Percentiles rank a stretch among this genome's conserved stretches.
Evolutionary conservation across 2,329 filamentous ascomycete genomes (phyloP).

Genomic region (Hymenoscyphus repandus): DNA sequence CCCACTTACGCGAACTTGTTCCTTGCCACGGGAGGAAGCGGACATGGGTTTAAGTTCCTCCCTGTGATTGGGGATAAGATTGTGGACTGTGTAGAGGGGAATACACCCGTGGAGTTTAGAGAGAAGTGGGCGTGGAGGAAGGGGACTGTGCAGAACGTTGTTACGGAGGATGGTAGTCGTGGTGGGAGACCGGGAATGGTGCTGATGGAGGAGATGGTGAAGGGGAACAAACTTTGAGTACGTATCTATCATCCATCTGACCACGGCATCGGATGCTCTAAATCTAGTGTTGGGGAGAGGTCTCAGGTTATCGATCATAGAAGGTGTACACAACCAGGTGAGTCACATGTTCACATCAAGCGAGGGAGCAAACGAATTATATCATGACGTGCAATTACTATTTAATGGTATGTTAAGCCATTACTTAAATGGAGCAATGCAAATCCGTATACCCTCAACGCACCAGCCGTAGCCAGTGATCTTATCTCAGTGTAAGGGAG

Average conservation of each 20-base stretch:
- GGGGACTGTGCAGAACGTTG: slow-evolving; percentile 24
- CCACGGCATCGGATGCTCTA: neutral
- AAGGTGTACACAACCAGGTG: neutral
- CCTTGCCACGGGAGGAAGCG: slow-evolving; percentile 43
- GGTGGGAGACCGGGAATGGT: slow-evolving; percentile 26
- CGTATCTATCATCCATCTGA: neutral
- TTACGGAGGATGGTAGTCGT: slow-evolving; percentile 29
- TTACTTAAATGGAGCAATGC: slow-evolving; percentile 1
- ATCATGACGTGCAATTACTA: slow-evolving; percentile 12
- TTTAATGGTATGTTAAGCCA: slow-evolving; percentile 1
- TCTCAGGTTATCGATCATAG: neutral
- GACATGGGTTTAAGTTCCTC: slow-evolving; percentile 47
- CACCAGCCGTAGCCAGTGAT: neutral
- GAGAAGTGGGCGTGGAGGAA: slow-evolving; percentile 50
- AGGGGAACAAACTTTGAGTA: slow-evolving; percentile 13
- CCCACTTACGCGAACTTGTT: slow-evolving; percentile 43
- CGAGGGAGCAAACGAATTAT: slow-evolving; percentile 1
- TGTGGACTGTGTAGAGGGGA: slow-evolving; percentile 36
- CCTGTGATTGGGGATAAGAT: slow-evolving; percentile 42
- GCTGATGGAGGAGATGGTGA: slow-evolving; percentile 22
- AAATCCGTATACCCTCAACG: neutral
- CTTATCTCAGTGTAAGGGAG: neutral
- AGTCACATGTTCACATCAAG: neutral
- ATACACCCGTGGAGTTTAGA: slow-evolving; percentile 37
- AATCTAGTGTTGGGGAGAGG: no score